Evolutionary conservation across 805 yeast species (phyloP).

Genomic region (Yamadazyma paraphyllophila): DNA sequence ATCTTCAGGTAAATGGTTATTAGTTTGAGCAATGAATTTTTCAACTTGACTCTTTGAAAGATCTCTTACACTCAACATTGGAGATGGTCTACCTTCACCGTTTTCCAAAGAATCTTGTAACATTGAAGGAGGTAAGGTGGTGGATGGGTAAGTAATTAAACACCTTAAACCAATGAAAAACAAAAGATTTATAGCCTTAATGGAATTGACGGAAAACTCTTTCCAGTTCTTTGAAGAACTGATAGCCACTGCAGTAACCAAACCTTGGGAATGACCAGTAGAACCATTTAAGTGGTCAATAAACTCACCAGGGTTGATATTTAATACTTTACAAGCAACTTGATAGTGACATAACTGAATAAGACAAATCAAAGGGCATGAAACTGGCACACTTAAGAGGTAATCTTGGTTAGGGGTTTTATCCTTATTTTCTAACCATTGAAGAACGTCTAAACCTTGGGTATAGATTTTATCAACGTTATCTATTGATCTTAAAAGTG

Average conservation of each 20-base stretch:
- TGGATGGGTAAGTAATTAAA: slow-evolving; percentile 85
- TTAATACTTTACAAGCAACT: slow-evolving; percentile 79
- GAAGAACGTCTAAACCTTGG: slow-evolving; percentile 85
- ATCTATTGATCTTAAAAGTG: slow-evolving; percentile 65
- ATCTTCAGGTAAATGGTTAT: slow-evolving; percentile 87
- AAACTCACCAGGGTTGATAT: slow-evolving; percentile 86
- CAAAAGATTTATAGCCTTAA: slow-evolving; percentile 78
- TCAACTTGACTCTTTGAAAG: slow-evolving; percentile 78
- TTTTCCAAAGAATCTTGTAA: slow-evolving; percentile 88
- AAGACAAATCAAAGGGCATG: slow-evolving; percentile 96
- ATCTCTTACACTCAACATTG: slow-evolving; percentile 94
- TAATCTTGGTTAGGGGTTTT: slow-evolving; percentile 88
- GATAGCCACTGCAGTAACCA: slow-evolving; percentile 89
- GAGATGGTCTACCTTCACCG: slow-evolving; percentile 96
- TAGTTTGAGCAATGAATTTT: slow-evolving; percentile 76
- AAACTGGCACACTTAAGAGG: slow-evolving; percentile 84
- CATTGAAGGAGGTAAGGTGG: slow-evolving; percentile 90
- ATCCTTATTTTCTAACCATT: slow-evolving; percentile 84
- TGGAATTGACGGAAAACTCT: slow-evolving; percentile 66
- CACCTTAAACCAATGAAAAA: slow-evolving; percentile 94
- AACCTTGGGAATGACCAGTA: slow-evolving; percentile 89
- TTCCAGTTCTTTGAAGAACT: slow-evolving; percentile 84
- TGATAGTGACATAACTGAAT: slow-evolving; percentile 94
- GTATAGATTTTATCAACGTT: slow-evolving; percentile 87
- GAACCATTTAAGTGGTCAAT: slow-evolving; percentile 67